Percentiles rank a stretch among this genome's conserved stretches.
These are phyloP conservation scores for Boletus edulis DNA, from an alignment of 768 basidiomycete species.

Conservation along the genomic window DNA sequence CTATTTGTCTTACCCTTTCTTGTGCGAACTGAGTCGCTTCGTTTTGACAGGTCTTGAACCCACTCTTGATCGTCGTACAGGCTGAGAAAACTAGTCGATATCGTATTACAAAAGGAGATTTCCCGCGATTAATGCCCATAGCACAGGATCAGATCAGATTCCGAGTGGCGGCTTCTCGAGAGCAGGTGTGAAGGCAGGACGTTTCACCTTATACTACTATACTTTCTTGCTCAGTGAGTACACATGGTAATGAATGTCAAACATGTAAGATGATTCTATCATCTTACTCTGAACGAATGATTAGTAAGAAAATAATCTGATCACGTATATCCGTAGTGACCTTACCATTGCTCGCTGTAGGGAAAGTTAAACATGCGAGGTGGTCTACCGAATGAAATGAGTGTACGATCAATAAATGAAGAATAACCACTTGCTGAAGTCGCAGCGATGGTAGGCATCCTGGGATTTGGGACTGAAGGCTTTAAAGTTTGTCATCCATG, in stretches of 20 bases:
- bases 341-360: neutral
- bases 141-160: neutral
- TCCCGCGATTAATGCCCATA: too few relatives aligned
- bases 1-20: neutral
- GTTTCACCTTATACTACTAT: neutral
- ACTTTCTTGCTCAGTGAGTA: neutral
- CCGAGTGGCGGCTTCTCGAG: neutral
- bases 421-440: constrained; percentile 2
- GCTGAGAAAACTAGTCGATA: neutral
- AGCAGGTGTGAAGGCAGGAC: neutral
- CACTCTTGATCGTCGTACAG: neutral
- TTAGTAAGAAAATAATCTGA: too few relatives aligned
- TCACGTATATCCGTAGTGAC: too few relatives aligned
- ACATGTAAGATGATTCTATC: too few relatives aligned
- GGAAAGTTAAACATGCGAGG: constrained; percentile 5
- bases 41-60: neutral
- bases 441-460: constrained; percentile 8
- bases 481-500: constrained; percentile 8
- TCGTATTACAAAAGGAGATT: neutral
- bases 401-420: too few relatives aligned
- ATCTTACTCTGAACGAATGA: too few relatives aligned
- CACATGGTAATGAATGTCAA: too few relatives aligned
- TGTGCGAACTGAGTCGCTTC: neutral
- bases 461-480: constrained; percentile 13
- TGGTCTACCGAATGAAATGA: constrained; percentile 4